phyloP scores from a whole-genome alignment of 2,329 filamentous ascomycete genomes.

The Teratosphaeria viscida region DNA sequence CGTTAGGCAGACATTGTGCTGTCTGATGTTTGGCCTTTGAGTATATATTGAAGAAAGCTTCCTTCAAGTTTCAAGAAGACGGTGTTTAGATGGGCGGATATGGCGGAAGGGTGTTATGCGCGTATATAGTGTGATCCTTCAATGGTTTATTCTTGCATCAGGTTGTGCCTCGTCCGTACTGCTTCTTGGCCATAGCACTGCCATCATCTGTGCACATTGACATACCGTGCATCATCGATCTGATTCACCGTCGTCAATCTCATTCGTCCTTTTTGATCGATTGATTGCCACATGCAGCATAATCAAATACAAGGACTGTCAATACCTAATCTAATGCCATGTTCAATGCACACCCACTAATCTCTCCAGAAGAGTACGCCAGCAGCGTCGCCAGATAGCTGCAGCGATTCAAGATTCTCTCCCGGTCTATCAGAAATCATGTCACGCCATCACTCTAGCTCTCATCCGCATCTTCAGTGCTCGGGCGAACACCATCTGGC shows the following conservation, averaged over 20 bases:
- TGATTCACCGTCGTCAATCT: neutral
- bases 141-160: neutral
- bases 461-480: neutral
- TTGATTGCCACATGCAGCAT: conserved; percentile 17
- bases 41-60: neutral
- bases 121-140: neutral
- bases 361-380: neutral
- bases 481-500: neutral
- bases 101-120: neutral
- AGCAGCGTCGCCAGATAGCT: neutral
- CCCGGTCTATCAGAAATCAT: neutral
- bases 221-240: neutral
- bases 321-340: neutral
- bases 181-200: neutral
- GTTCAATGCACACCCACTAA: neutral
- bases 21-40: neutral
- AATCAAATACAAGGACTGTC: neutral
- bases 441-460: neutral
- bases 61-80: neutral
- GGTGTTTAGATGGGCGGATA: neutral
- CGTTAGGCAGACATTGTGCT: neutral
- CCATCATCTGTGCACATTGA: neutral
- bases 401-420: neutral
- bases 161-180: neutral
- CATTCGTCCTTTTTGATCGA: neutral